phyloP scores from a whole-genome alignment of 139 green algal species.

The Auxenochlorella pyrenoidosa region DNA sequence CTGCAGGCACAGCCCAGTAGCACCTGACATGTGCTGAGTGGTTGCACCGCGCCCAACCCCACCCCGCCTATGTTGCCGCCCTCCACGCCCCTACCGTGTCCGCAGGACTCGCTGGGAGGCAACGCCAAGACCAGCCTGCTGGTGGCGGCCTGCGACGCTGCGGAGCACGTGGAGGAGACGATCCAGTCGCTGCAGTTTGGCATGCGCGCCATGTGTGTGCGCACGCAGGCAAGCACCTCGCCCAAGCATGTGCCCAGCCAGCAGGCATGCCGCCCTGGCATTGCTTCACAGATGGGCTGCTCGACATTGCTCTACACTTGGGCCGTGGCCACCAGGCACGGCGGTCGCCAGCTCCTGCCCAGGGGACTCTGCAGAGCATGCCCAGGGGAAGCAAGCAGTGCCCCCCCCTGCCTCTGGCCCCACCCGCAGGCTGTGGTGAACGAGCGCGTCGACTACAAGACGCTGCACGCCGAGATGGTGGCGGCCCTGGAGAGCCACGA shows the following conservation, averaged over 20 bases:
- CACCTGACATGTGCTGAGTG: too few relatives aligned
- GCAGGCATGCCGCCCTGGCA: too few relatives aligned
- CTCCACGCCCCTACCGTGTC: too few relatives aligned
- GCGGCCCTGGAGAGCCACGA: slow-evolving; percentile 21
- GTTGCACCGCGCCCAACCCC: too few relatives aligned
- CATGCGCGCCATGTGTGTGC: slow-evolving; percentile 79
- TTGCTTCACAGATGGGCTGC: too few relatives aligned
- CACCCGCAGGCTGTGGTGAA: slow-evolving; percentile 68
- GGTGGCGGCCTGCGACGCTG: slow-evolving; percentile 66
- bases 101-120: slow-evolving; percentile 63
- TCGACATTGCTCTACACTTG: too few relatives aligned
- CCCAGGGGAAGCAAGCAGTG: too few relatives aligned
- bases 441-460: slow-evolving; percentile 55
- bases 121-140: slow-evolving; percentile 71
- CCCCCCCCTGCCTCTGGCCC: neutral
- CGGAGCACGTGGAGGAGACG: slow-evolving; percentile 81
- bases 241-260: neutral
- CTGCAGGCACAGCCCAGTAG: too few relatives aligned
- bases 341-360: too few relatives aligned
- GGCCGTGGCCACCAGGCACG: too few relatives aligned
- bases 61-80: neutral
- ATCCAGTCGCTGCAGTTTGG: slow-evolving; percentile 85
- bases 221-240: slow-evolving; percentile 65
- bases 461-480: slow-evolving; percentile 30
- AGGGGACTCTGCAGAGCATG: too few relatives aligned